Evolutionary conservation across 164 flowering plant species (phyloP).

Genomic region (Dillenia suffruticosa): DNA sequence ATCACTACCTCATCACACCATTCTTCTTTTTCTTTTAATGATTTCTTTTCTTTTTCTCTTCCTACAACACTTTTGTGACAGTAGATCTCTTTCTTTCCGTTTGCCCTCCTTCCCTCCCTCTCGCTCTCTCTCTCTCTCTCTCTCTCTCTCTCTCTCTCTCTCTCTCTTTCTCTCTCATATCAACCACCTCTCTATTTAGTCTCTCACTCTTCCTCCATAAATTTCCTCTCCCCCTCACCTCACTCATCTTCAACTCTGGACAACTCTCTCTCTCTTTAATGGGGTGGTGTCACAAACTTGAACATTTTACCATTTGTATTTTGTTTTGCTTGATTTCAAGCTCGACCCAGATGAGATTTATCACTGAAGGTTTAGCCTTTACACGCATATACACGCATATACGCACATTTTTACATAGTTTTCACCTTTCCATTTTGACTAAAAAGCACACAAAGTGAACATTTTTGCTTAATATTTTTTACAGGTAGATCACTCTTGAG

Average conservation of each 20-base stretch:
- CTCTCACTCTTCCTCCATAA: not conserved
- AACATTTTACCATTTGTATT: slow-evolving; percentile 2
- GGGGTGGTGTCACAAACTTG: slow-evolving; percentile 2
- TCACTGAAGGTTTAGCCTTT: slow-evolving; percentile 22
- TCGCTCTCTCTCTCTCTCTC: not conserved
- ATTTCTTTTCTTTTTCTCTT: no score
- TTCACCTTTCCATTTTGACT: not conserved
- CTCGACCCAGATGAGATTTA: slow-evolving; percentile 17
- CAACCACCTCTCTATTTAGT: not conserved
- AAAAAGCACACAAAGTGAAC: not conserved
- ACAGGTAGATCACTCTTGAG: no score
- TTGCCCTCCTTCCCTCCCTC: slow-evolving; percentile 2
- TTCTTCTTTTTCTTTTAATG: no score
- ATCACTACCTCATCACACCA: no score
- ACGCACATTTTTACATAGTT: not conserved
- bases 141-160: not conserved
- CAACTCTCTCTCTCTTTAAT: slow-evolving; percentile 1
- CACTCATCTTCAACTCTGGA: not conserved
- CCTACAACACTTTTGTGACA: no score
- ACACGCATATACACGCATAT: not conserved
- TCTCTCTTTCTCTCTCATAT: no score
- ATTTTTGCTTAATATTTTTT: no score
- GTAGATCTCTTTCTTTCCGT: not conserved
- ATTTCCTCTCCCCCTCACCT: not conserved
- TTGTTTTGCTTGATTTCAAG: slow-evolving; percentile 16